phyloP scores from a whole-genome alignment of 768 basidiomycete species.

The Paxillus rubicundulus region DNA sequence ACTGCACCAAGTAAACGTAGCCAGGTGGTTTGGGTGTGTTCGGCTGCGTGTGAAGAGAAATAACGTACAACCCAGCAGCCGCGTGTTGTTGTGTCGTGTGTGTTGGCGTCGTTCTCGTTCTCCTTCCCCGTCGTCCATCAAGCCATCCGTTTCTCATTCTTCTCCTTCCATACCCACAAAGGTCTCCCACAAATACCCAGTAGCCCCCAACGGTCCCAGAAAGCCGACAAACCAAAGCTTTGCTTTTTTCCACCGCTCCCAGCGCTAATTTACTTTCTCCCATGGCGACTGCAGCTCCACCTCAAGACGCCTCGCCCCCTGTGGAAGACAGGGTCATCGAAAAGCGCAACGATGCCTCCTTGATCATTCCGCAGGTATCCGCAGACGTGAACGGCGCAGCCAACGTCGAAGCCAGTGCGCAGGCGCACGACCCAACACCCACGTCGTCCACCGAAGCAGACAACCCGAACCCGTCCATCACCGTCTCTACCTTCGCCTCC shows the following conservation, averaged over 20 bases:
- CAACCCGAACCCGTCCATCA: slow-evolving; percentile 32
- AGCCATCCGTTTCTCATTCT: slow-evolving; percentile 7
- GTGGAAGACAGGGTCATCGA: slow-evolving; percentile 16
- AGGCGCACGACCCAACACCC: slow-evolving; percentile 29
- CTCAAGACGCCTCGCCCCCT: slow-evolving; percentile 17
- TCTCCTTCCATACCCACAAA: slow-evolving; percentile 28
- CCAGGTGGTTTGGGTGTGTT: neutral
- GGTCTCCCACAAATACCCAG: slow-evolving; percentile 15
- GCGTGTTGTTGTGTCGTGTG: slow-evolving; percentile 23
- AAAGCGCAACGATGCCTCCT: slow-evolving; percentile 19
- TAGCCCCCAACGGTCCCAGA: neutral
- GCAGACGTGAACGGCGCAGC: slow-evolving; percentile 26
- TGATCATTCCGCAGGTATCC: slow-evolving; percentile 17
- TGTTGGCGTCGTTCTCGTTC: slow-evolving; percentile 14
- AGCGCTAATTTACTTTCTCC: neutral
- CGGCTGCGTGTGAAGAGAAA: slow-evolving; percentile 24
- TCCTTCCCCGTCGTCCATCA: slow-evolving; percentile 14
- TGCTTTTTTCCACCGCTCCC: neutral
- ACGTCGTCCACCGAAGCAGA: slow-evolving; percentile 36
- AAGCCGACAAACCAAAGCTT: neutral
- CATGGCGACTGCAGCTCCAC: slow-evolving; percentile 22
- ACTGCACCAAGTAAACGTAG: too few relatives aligned
- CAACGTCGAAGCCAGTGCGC: slow-evolving; percentile 19
- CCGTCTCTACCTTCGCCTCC: slow-evolving; percentile 32
- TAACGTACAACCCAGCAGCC: slow-evolving; percentile 28